A percentile compares a stretch with the other conserved stretches of the same genome.
phyloP scores from a whole-genome alignment of 2,329 filamentous ascomycete species.

The Alternaria atra region DNA sequence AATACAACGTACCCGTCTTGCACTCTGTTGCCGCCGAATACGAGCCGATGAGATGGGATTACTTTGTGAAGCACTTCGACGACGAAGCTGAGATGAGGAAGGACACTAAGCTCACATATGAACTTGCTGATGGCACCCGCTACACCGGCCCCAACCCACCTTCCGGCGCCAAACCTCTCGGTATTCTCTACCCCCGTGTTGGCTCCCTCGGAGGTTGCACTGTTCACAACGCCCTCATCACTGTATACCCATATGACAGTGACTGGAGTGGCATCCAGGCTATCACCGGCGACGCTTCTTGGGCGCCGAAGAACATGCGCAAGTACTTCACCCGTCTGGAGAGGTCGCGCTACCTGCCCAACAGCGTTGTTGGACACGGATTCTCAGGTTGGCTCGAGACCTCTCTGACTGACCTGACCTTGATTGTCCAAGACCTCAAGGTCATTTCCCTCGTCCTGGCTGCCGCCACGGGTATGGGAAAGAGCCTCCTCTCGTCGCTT shows the following conservation, averaged over 20 bases:
- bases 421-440: conserved; percentile 63
- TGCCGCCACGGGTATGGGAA: conserved; percentile 61
- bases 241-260: conserved; percentile 64
- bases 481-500: conserved; percentile 40
- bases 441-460: conserved; percentile 62
- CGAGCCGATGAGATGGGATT: conserved; percentile 66
- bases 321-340: conserved; percentile 64
- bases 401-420: conserved; percentile 58
- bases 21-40: conserved; percentile 64
- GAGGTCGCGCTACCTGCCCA: conserved; percentile 61
- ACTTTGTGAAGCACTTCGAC: conserved; percentile 67
- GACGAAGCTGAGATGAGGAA: conserved; percentile 60
- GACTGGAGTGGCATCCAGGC: conserved; percentile 67
- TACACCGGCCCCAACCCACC: conserved; percentile 65
- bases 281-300: conserved; percentile 67
- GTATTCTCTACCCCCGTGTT: conserved; percentile 65
- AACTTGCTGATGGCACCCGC: conserved; percentile 27
- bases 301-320: conserved; percentile 68
- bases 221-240: conserved; percentile 68
- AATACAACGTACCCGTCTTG: conserved; percentile 62
- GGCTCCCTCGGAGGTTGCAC: conserved; percentile 66
- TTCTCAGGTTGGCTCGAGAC: conserved; percentile 65
- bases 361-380: conserved; percentile 60
- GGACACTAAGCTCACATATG: conserved; percentile 65
- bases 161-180: conserved; percentile 58